phyloP scores from a whole-genome alignment of 2,329 filamentous ascomycete species.

The Aspergillus fumigatiaffinis region DNA sequence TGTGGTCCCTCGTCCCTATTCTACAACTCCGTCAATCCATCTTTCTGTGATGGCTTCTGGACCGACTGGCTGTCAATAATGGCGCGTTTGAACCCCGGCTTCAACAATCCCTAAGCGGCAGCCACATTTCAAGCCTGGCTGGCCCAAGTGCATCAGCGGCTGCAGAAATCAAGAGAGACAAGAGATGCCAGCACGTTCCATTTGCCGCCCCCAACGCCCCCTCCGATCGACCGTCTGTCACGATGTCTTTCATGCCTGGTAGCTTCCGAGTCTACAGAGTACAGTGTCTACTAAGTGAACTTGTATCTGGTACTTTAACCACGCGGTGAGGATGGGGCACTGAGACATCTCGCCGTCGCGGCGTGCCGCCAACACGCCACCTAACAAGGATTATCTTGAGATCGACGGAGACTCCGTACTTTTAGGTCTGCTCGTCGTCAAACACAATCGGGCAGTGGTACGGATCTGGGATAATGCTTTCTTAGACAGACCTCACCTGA shows the following conservation, averaged over 20 bases:
- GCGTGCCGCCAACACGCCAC: not conserved
- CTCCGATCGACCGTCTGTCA: not conserved
- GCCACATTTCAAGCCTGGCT: not conserved
- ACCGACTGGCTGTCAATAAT: not conserved
- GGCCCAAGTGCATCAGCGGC: not conserved
- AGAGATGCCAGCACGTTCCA: not conserved
- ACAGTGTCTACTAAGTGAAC: not conserved
- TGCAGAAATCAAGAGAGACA: not conserved
- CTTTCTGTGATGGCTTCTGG: not conserved
- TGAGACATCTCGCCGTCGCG: not conserved
- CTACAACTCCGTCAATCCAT: no score
- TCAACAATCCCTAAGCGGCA: not conserved
- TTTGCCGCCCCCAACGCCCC: not conserved
- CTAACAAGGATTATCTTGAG: not conserved
- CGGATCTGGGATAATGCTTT: not conserved
- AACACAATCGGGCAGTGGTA: not conserved
- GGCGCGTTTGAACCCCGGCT: not conserved
- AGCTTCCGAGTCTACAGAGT: not conserved
- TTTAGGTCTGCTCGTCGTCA: not conserved
- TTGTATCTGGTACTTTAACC: not conserved
- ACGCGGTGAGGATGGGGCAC: not conserved
- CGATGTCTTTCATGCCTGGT: not conserved
- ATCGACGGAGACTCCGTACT: not conserved
- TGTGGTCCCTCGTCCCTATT: not conserved
- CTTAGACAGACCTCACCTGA: not conserved